Evolutionary conservation across 1,284 basidiomycete genomes (phyloP), one percentile per base, ranked within the genome.

Genomic region (Austroboletus sp.): DNA sequence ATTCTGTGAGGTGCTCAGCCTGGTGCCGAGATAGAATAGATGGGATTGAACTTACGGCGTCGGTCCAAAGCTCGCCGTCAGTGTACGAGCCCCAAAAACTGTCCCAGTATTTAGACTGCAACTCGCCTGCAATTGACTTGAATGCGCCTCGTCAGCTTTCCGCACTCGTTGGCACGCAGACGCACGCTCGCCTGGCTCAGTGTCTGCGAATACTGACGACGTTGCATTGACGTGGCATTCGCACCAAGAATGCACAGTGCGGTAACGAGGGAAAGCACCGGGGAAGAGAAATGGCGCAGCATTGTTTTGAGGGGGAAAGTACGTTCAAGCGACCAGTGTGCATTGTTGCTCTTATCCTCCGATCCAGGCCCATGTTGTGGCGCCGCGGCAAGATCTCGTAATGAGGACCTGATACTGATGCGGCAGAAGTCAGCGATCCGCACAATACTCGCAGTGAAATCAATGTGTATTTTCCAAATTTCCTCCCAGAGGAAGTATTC

Each of bases 21-120:
- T n/a, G n/a, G 37, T 25, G 10, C 31, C 8, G 29, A 25, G 27
- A 41, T 11, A 30, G 17, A 31, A 49, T 8, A 29, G 23, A 35
- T 15, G 10, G 10, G 9, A 44, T 16, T 37, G 40, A n/a, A 54
- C 68, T 23, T 46, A 77, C 75, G 4, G 74, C 69, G 51, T 76
- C 73, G 3, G 73, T 76, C 75, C 75, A 78, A 13, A 75, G 63
- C 12, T 69, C 67, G 16, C 74, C 75, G 19, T 64, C 62, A 23
- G 52, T 74, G 48, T 73, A 75, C 44, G 65, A 57, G 0, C 74
- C 73, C 27, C 48, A 62, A 4, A 13, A 40, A 13, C 54, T 15
- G 44, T 69, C 58, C 57, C 67, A 77, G 52, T 71, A 76, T 37
- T 68, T 60, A 15, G 53, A 57, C 56, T 75, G 73, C 19, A 77